A percentile compares a stretch with the other conserved stretches of the same genome.
Evolutionary conservation across 228 moss, liverwort and hornwort species (phyloP).

Genomic region (Sphagnum fallax): DNA sequence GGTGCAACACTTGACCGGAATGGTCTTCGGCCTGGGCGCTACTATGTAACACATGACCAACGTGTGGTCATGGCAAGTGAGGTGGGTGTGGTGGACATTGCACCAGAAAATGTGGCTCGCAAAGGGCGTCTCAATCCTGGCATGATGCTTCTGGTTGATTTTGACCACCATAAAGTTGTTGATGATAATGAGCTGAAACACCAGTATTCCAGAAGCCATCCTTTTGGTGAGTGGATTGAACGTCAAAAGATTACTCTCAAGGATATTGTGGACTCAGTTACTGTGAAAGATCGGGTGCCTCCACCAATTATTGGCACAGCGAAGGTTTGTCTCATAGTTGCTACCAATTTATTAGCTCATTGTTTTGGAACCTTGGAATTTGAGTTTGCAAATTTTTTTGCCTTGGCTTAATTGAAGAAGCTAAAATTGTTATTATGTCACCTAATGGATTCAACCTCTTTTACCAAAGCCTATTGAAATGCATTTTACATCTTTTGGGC

Average conservation of each 20-base stretch:
- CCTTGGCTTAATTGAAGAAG: no score
- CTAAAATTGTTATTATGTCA: no score
- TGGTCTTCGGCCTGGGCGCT: slow-evolving; percentile 70
- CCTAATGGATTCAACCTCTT: no score
- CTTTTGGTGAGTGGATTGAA: slow-evolving; percentile 57
- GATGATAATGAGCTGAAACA: slow-evolving; percentile 65
- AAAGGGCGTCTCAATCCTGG: slow-evolving; percentile 77
- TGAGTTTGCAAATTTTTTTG: no score
- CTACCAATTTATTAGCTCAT: not conserved
- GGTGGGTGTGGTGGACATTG: slow-evolving; percentile 68
- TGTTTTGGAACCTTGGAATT: no score
- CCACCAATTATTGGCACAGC: slow-evolving; percentile 19
- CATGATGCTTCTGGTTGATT: slow-evolving; percentile 76
- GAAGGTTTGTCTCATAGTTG: slow-evolving; percentile 2
- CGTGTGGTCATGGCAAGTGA: slow-evolving; percentile 74
- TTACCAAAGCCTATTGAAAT: no score
- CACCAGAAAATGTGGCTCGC: slow-evolving; percentile 50
- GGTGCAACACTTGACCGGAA: slow-evolving; percentile 75
- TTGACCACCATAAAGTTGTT: slow-evolving; percentile 56
- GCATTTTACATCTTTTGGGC: no score
- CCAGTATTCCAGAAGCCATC: slow-evolving; percentile 49
- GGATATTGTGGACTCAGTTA: slow-evolving; percentile 47
- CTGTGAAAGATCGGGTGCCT: slow-evolving; percentile 19
- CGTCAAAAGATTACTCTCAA: slow-evolving; percentile 50
- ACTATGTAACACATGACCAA: slow-evolving; percentile 54